Conservation (phyloP, 176 grass and related monocot genomes). For the Coix lacrymajobi region DNA sequence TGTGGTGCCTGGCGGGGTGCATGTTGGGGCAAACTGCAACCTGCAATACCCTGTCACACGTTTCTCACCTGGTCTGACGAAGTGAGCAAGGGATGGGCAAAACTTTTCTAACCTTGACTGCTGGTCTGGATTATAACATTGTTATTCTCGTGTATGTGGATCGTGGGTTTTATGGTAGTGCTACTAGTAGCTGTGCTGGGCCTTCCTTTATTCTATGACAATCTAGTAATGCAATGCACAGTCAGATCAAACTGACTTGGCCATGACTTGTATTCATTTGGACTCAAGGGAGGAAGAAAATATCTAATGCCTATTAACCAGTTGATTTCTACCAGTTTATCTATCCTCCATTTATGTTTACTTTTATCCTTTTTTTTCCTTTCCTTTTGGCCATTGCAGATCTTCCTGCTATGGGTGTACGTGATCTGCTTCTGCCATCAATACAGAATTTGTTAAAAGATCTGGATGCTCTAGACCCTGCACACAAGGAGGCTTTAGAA, state of each 20-base stretch:
- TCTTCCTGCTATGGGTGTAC: constrained; percentile 66
- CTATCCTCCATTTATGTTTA: background rate
- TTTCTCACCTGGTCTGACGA: background rate
- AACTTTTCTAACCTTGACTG: background rate
- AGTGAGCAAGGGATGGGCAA: background rate
- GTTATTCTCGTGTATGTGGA: background rate
- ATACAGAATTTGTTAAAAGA: constrained; percentile 90
- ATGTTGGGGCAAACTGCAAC: background rate
- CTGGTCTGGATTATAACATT: background rate
- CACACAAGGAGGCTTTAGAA: constrained; percentile 95
- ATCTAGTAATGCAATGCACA: constrained; percentile 6
- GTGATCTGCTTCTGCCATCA: constrained; percentile 77
- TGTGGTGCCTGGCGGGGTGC: background rate
- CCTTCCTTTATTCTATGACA: background rate
- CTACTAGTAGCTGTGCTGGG: background rate
- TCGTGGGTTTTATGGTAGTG: background rate
- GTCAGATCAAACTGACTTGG: background rate
- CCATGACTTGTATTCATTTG: constrained; percentile 1
- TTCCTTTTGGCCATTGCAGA: constrained; percentile 40
- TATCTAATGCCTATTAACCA: background rate
- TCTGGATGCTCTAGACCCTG: constrained; percentile 79
- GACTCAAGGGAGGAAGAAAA: background rate
- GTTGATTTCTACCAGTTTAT: background rate
- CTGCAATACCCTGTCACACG: background rate
- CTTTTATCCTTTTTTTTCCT: background rate